phyloP scores from a whole-genome alignment of 179 eudicot genomes.

The Spinacia oleracea region DNA sequence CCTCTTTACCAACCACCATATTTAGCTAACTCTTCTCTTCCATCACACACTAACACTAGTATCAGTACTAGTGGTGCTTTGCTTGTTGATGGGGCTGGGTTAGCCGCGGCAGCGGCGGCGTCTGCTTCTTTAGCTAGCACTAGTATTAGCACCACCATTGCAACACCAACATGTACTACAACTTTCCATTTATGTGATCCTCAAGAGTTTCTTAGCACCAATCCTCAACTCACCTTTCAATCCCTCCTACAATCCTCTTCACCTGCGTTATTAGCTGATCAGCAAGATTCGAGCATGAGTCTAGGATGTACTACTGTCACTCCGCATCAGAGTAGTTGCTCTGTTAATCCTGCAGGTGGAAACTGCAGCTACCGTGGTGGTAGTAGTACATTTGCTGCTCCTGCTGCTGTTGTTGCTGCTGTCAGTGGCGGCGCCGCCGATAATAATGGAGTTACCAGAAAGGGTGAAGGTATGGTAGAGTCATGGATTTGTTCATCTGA shows the following conservation, averaged over 20 bases:
- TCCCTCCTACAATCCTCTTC: not conserved
- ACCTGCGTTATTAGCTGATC: not conserved
- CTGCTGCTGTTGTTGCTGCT: not conserved
- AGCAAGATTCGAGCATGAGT: not conserved
- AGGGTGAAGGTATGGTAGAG: slow-evolving; percentile 66
- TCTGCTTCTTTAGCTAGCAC: not conserved
- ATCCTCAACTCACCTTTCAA: not conserved
- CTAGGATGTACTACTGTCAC: not conserved
- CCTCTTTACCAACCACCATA: slow-evolving; percentile 13
- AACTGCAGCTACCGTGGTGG: not conserved
- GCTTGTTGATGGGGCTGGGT: not conserved
- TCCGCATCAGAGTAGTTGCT: not conserved
- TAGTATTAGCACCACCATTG: not conserved
- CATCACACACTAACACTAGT: not conserved
- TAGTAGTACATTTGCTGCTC: not conserved
- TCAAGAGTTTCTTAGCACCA: not conserved
- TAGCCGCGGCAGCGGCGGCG: not conserved
- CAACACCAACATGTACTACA: not conserved
- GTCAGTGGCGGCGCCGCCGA: slow-evolving; percentile 18
- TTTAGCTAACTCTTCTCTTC: not conserved
- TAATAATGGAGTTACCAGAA: slow-evolving; percentile 19
- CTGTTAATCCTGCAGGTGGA: slow-evolving; percentile 5
- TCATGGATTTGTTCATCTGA: slow-evolving; percentile 70
- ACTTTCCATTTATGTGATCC: not conserved
- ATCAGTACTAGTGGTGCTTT: not conserved